These are phyloP conservation scores for Hygrocybe coccinea DNA, from an alignment of 768 basidiomycete species.

Conservation along the genomic window DNA sequence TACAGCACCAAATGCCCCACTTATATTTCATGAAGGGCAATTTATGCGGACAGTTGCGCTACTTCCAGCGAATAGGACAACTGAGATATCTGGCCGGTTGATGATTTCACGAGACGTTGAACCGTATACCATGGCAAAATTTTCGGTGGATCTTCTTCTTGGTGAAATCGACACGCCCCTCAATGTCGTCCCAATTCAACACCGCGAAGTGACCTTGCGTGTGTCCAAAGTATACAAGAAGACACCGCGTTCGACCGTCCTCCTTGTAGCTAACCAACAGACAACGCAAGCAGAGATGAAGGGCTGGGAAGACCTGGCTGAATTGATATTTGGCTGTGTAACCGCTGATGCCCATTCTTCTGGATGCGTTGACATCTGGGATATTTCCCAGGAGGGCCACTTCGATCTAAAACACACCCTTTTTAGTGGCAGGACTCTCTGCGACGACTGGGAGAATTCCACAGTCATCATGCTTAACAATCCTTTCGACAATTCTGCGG, in stretches of 20 bases:
- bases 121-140: constrained; percentile 1
- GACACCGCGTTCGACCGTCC: not conserved
- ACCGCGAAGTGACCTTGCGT: not conserved
- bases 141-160: constrained; percentile 5
- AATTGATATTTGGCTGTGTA: not conserved
- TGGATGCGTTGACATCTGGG: constrained; percentile 1
- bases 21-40: not conserved
- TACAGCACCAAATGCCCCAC: not conserved
- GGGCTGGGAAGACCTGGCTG: not conserved
- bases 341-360: not conserved
- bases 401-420: constrained; percentile 1
- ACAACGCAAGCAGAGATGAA: constrained; percentile 1
- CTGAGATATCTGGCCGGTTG: not conserved
- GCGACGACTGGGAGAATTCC: constrained; percentile 1
- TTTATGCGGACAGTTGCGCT: not conserved
- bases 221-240: constrained; percentile 4
- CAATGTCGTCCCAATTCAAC: constrained; percentile 6
- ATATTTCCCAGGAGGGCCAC: constrained; percentile 5
- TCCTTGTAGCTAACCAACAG: not conserved
- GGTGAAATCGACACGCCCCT: not conserved
- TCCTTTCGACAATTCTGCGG: constrained; percentile 1
- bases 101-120: not conserved
- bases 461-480: constrained; percentile 1
- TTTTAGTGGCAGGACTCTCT: not conserved
- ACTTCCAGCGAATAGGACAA: not conserved